Conservation (phyloP, 495 filamentous ascomycete genomes). For the Chaetomium tenue region DNA sequence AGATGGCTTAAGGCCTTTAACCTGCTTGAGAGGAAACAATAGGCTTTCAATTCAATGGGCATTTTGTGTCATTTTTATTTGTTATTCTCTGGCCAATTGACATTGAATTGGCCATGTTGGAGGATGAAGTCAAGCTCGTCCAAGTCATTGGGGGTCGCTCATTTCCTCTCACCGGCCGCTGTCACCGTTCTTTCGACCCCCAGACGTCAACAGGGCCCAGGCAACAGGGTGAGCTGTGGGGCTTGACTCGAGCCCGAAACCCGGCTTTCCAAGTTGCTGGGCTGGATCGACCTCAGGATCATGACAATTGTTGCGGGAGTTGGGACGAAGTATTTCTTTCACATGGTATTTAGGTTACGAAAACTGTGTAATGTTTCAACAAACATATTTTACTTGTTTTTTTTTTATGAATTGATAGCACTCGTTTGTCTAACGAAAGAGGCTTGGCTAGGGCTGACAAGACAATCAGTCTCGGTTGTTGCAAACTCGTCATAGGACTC, state of each 20-base stretch:
- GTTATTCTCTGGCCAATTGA: neutral
- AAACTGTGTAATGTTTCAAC: no score
- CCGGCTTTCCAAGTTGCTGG: slow-evolving; percentile 10
- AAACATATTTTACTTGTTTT: no score
- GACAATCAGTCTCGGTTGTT: no score
- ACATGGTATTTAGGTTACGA: no score
- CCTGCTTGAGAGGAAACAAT: neutral
- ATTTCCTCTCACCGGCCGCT: neutral
- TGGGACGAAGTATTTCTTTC: no score
- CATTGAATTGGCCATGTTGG: neutral
- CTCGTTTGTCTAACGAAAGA: no score
- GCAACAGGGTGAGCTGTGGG: slow-evolving; percentile 14
- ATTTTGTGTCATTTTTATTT: neutral
- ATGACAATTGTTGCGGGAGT: neutral
- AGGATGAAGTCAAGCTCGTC: no score
- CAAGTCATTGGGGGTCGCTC: neutral
- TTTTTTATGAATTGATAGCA: no score
- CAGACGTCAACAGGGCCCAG: neutral
- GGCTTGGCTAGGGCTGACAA: no score
- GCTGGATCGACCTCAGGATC: slow-evolving; percentile 3
- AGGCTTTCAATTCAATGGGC: neutral
- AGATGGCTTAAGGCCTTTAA: neutral
- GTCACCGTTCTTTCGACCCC: neutral
- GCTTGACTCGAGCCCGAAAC: slow-evolving; percentile 11
- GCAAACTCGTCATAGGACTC: no score